These are phyloP conservation scores for Nicotiana tabacum DNA, from an alignment of 257 asterid species.

Conservation along the genomic window DNA sequence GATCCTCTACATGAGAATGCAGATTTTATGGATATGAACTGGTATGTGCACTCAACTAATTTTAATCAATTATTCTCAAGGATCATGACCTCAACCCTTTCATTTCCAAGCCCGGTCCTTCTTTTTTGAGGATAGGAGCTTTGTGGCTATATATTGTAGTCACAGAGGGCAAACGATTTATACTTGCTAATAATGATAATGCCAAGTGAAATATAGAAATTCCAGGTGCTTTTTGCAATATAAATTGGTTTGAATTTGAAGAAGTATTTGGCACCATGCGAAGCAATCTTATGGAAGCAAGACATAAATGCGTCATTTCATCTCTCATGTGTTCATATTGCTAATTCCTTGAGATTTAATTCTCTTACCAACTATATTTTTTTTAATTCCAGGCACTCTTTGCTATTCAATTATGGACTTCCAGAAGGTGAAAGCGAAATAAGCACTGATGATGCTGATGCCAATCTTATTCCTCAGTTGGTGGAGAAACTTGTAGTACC, in stretches of 20 bases:
- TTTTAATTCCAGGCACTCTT: slow-evolving; percentile 57
- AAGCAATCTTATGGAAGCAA: neutral
- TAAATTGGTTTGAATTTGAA: neutral
- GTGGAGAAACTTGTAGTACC: slow-evolving; percentile 91
- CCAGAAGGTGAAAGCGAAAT: slow-evolving; percentile 45
- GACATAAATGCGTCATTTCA: neutral
- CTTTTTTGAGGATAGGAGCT: neutral
- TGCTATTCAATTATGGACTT: slow-evolving; percentile 71
- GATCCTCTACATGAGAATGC: slow-evolving; percentile 86
- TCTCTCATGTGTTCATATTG: neutral
- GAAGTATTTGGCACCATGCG: neutral
- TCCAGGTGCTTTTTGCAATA: neutral
- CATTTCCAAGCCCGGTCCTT: neutral
- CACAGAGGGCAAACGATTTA: neutral
- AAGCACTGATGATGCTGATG: slow-evolving; percentile 54
- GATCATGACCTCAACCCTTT: neutral
- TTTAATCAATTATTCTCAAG: neutral
- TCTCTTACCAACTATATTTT: neutral
- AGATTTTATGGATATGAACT: slow-evolving; percentile 81
- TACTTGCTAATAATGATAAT: neutral
- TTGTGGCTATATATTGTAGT: neutral
- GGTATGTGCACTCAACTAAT: slow-evolving; percentile 39
- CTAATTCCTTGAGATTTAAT: neutral
- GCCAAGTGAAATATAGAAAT: neutral
- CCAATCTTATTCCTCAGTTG: slow-evolving; percentile 71